Evolutionary conservation across 2,329 filamentous ascomycete species (phyloP).

Genomic region (Zalaria sp.): DNA sequence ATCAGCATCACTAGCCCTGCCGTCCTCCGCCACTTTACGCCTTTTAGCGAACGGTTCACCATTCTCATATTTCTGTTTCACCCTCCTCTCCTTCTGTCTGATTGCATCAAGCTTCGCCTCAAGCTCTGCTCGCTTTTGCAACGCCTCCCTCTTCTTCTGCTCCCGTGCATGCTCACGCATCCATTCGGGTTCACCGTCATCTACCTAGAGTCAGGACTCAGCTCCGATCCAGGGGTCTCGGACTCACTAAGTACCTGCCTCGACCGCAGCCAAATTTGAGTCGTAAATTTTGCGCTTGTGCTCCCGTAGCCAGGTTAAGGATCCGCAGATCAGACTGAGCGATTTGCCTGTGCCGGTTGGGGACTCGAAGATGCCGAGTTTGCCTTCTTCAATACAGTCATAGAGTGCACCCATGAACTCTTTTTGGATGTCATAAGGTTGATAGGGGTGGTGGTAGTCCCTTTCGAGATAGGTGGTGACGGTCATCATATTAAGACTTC

Average conservation of each 20-base stretch:
- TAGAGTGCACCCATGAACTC: conserved; percentile 82
- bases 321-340: conserved; percentile 75
- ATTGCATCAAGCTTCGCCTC: conserved; percentile 56
- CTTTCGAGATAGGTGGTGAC: conserved; percentile 12
- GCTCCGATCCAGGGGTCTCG: not conserved
- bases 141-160: conserved; percentile 52
- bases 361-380: conserved; percentile 80
- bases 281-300: conserved; percentile 53
- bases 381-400: conserved; percentile 60
- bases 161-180: conserved; percentile 63
- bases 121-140: conserved; percentile 54
- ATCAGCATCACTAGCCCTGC: conserved; percentile 13
- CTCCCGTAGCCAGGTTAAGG: conserved; percentile 80
- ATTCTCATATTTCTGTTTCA: conserved; percentile 35
- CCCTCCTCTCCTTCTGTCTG: conserved; percentile 46
- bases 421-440: conserved; percentile 75
- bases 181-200: conserved; percentile 68
- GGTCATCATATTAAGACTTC: not conserved
- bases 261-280: conserved; percentile 33
- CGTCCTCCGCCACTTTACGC: conserved; percentile 18
- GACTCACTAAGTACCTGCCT: conserved; percentile 19
- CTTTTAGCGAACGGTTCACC: conserved; percentile 36
- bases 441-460: conserved; percentile 76
- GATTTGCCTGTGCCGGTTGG: conserved; percentile 87
- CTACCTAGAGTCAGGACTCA: conserved; percentile 10